These are phyloP conservation scores for Hypocreales sp. DNA, from an alignment of 2,329 filamentous ascomycete species.

Conservation along the genomic window DNA sequence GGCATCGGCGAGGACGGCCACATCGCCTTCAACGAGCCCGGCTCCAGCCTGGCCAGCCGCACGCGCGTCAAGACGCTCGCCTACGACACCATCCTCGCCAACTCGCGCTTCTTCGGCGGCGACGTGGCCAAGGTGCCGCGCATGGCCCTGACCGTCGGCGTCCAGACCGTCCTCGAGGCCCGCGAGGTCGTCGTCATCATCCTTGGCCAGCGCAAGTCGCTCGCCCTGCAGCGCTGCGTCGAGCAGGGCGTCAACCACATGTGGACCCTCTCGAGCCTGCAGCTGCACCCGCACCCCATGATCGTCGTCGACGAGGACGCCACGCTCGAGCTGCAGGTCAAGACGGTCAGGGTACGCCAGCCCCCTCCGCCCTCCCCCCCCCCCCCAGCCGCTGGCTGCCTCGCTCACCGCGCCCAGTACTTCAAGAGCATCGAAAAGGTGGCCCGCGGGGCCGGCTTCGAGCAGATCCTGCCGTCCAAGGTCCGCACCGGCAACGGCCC, in stretches of 20 bases:
- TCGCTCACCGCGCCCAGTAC: slow-evolving; percentile 26
- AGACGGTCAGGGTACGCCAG: slow-evolving; percentile 45
- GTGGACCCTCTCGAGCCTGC: slow-evolving; percentile 74
- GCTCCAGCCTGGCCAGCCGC: slow-evolving; percentile 59
- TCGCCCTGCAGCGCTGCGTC: slow-evolving; percentile 65
- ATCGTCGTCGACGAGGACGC: slow-evolving; percentile 74
- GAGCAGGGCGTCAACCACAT: slow-evolving; percentile 78
- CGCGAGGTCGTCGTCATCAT: slow-evolving; percentile 74
- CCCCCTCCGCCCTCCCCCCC: no score
- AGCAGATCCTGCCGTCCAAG: slow-evolving; percentile 40
- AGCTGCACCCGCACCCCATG: slow-evolving; percentile 68
- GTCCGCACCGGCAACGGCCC: slow-evolving; percentile 35
- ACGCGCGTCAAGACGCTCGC: slow-evolving; percentile 78
- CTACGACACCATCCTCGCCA: slow-evolving; percentile 75
- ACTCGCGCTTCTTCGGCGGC: slow-evolving; percentile 70
- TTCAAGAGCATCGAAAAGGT: slow-evolving; percentile 58
- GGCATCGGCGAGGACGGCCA: slow-evolving; percentile 79
- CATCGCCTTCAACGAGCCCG: slow-evolving; percentile 84
- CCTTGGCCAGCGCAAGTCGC: slow-evolving; percentile 64
- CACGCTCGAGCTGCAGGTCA: slow-evolving; percentile 56
- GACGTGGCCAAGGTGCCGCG: slow-evolving; percentile 60
- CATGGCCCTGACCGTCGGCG: slow-evolving; percentile 73
- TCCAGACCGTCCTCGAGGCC: slow-evolving; percentile 69
- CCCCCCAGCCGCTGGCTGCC: no score
- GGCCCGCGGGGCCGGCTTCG: slow-evolving; percentile 38